Percentiles rank a stretch among this genome's conserved stretches.
Evolutionary conservation across 176 grass and related monocot genomes (phyloP).

Genomic region (Ampelocalamus luodianensis): DNA sequence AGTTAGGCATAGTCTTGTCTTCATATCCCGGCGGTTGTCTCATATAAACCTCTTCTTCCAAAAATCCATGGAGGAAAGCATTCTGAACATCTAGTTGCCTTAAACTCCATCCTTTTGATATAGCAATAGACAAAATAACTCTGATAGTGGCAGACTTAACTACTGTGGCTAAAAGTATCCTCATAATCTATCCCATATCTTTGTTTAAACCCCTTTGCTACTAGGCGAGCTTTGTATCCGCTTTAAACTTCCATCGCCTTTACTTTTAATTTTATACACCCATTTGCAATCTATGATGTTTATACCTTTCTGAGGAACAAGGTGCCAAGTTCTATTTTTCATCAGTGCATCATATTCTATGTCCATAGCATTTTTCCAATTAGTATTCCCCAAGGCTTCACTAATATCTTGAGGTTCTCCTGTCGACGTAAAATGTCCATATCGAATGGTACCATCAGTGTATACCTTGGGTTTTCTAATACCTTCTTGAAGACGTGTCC

Average conservation of each 20-base stretch:
- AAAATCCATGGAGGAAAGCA: neutral
- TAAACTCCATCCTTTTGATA: neutral
- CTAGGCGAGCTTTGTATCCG: too few species aligned
- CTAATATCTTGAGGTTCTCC: too few species aligned
- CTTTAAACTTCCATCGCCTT: neutral
- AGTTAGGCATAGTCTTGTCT: neutral
- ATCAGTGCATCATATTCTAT: neutral
- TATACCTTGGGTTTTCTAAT: too few species aligned
- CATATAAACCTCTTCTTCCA: neutral
- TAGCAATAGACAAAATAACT: neutral
- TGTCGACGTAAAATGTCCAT: fast-evolving
- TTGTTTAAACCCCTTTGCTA: neutral
- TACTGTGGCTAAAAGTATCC: neutral
- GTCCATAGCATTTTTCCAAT: neutral
- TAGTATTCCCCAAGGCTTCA: neutral
- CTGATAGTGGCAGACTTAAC: neutral
- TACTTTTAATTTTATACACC: neutral
- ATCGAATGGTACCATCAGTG: too few species aligned
- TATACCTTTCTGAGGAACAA: neutral
- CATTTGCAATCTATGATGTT: neutral
- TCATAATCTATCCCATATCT: neutral
- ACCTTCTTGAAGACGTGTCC: too few species aligned
- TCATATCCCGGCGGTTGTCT: neutral
- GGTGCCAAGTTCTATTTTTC: neutral
- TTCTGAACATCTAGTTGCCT: neutral